Evolutionary conservation across 768 basidiomycete species (phyloP), one percentile per base, ranked within the genome.

Genomic region (Russula virescens): DNA sequence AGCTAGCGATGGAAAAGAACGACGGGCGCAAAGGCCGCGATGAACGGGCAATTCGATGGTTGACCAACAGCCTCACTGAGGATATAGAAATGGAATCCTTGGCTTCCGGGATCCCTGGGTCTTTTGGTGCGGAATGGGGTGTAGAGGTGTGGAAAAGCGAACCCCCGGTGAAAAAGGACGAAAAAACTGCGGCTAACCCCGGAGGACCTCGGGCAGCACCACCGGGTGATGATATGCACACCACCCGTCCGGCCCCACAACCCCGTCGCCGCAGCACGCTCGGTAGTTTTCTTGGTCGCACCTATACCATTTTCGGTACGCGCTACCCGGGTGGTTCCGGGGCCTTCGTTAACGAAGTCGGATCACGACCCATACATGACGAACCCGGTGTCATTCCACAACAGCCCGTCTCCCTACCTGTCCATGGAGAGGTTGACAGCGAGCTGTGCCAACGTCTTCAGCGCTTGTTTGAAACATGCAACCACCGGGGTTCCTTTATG

Each of bases 61-160:
- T 66, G 1, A 31, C 49, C 25, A 14, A 55, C 4, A 49, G 50
- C 18, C 26, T 49, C 21, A 62, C 54, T 5, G 54, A 57, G 26
- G 57, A 63, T 43, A 59, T 43, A 48, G 62, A 66, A 19, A 55
- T 66, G 52, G 65, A 66, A 19, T 45, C 65, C 13, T 38, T 66
- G 34, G 65, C 35, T 5, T 35, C 40, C 8, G 62, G 53, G 3
- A 66, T 66, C 14, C 57, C 61, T 1, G 65, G 65, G 7, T 66
- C 61, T 9, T 53, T 66, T 23, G 54, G 46, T 43, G 42, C 53
- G 1, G 25, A 38, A 31, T 63, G 58, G 58, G 62, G 61, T 23
- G 45, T 34, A 31, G 25, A 45, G 14, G 58, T 66, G 3, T 63
- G 62, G 58, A 45, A 31, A 45, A 42, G 21, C 18, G 51, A 45